Evolutionary conservation across 768 basidiomycete genomes (phyloP), one percentile per base, ranked within the genome.

Genomic region (Fomitopsis serialis): DNA sequence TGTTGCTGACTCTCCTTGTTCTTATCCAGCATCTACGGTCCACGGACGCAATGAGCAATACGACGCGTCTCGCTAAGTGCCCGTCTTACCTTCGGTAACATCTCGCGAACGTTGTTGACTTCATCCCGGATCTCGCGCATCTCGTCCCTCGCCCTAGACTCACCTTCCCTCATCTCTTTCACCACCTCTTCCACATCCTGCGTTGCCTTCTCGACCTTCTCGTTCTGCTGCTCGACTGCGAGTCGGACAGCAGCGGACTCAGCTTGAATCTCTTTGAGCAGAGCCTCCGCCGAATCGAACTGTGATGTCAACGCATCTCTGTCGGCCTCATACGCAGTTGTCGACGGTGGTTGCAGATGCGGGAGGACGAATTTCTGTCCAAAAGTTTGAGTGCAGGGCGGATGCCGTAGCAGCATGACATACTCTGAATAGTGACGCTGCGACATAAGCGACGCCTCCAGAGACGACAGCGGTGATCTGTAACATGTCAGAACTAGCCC

Each of bases 401-500:
- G 43, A 53, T n/a, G 19, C 8, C 8, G 24, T 11, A 25, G 46
- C n/a, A 6, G 29, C 19, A 46, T 8, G 49, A 60, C 76, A 40
- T 60, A 89, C 92, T 70, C 82, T 83, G 64, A 93, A 92, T 42
- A 98, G 68, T 2, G 92, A 75, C 24, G 85, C 72, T 12, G 90
- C 84, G 4, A 91, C 88, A 65, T 91, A 97, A 8, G 84, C 80
- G 5, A 95, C 71, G 6, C 87, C 81, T 1, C 96, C 94, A 40
- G 94, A 94, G 17, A 98, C 75, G 32, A 98, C 87, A 12, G 88
- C 86, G 66, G 95, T 92, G 62, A 99, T 95, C 95, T 98, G 64
- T 8, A 7, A 19, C 19, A 5, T 27, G 25, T 29, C n/a, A 51
- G 36, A 10, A 32, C 9, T 7, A 4, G 17, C 17, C n/a, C 8